Evolutionary conservation across 2,329 filamentous ascomycete genomes (phyloP), one percentile per base, ranked within the genome.

Genomic region (Aschersonia sp.): DNA sequence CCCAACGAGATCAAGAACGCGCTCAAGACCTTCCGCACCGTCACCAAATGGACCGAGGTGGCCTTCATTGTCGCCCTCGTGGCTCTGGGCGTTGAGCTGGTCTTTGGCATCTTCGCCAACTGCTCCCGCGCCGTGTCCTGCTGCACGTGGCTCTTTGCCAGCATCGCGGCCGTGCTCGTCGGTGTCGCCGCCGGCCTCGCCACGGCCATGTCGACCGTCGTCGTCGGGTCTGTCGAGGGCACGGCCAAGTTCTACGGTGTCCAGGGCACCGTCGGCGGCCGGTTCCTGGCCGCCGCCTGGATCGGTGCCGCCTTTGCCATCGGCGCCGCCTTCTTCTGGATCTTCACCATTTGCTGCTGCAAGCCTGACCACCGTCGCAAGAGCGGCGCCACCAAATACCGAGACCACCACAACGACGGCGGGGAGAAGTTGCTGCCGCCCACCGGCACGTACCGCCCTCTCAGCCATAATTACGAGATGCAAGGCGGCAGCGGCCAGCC

Each of bases 261-360:
- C 55, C 64, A 75, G 5, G 77, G 79, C 45, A 65, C 62, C 45
- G 67, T 94, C 61, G 84, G 88, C 67, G 76, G 63, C 32, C 69
- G 72, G 50, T 90, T 84, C 68, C 79, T 92, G 47, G 74, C 74
- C 37, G 68, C 80, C 22, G 77, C 84, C 56, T 95, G 89, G 87
- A 71, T 97, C 50, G 82, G 81, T 42, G 82, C 83, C 40, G 84
- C 77, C 31, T 88, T 94, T 61, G 82, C 83, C 51, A 61, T 92
- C 35, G 85, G 65, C 41, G 83, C 84, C 6, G 79, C 77, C 53
- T 67, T 95, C 61, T 95, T 97, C 82, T 97, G 92, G 90, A 69
- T 89, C 59, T 79, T 94, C 64, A 87, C 81, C 64, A 77, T 84
- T 58, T 97, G 90, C 82, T 97, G 89, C 79, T 95, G 89, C 56